Conservation (phyloP, 2,329 filamentous ascomycete species). For the Scorias spongiosa region DNA sequence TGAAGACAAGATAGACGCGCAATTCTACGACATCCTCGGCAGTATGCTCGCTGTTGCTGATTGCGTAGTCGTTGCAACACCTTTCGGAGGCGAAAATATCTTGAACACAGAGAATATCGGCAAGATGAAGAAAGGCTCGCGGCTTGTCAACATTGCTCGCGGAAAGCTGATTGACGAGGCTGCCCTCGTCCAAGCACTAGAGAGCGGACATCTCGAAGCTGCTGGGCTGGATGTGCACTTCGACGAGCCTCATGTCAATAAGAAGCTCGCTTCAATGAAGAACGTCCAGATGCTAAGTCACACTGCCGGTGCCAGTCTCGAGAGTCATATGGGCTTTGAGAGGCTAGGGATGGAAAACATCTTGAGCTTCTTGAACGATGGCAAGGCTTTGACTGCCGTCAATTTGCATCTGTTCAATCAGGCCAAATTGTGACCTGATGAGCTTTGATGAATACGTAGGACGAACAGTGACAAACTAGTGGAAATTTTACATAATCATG, state of each 20-base stretch:
- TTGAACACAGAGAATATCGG: slow-evolving; percentile 34
- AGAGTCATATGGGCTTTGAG: slow-evolving; percentile 28
- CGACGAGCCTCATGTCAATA: slow-evolving; percentile 41
- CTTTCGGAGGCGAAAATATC: slow-evolving; percentile 35
- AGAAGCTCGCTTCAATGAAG: slow-evolving; percentile 25
- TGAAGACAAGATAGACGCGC: slow-evolving; percentile 36
- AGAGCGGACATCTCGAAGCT: slow-evolving; percentile 33
- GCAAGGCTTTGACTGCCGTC: slow-evolving; percentile 43
- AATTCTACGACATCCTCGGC: slow-evolving; percentile 36
- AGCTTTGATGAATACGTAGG: too few relatives aligned
- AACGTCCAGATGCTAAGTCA: slow-evolving; percentile 27
- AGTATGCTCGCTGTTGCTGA: slow-evolving; percentile 39
- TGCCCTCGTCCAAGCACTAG: slow-evolving; percentile 44
- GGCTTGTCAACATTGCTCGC: slow-evolving; percentile 52
- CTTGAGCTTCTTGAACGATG: slow-evolving; percentile 36
- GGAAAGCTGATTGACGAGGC: slow-evolving; percentile 51
- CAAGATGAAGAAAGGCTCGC: slow-evolving; percentile 38
- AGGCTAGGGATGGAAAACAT: slow-evolving; percentile 25
- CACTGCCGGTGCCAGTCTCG: slow-evolving; percentile 24
- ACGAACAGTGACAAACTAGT: too few relatives aligned
- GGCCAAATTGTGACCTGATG: background rate
- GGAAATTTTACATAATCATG: too few relatives aligned
- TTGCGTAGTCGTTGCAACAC: slow-evolving; percentile 48
- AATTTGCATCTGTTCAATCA: slow-evolving; percentile 40
- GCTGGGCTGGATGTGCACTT: slow-evolving; percentile 51